Conservation (phyloP, 345 rosid species). For the Citrus trifoliata region DNA sequence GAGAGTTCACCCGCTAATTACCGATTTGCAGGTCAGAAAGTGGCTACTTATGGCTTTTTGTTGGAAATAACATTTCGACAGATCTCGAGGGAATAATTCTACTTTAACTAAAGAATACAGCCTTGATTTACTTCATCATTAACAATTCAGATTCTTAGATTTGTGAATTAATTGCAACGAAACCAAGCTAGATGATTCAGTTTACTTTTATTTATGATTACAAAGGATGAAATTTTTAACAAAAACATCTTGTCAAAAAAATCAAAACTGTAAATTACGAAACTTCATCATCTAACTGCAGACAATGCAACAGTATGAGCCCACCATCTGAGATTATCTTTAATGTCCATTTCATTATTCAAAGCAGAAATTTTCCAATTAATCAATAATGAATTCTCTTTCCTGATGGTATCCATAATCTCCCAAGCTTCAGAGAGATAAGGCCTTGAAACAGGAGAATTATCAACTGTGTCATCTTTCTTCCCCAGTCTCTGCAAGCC, state of each 20-base stretch:
- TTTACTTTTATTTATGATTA: background rate
- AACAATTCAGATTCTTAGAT: background rate
- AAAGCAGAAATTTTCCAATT: slow-evolving; percentile 58
- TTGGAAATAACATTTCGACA: no score
- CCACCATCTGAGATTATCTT: slow-evolving; percentile 64
- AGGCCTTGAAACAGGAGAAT: slow-evolving; percentile 45
- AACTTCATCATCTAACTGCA: slow-evolving; percentile 37
- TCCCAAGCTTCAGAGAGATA: slow-evolving; percentile 94
- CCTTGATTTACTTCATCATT: background rate
- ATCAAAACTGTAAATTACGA: background rate
- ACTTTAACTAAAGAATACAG: background rate
- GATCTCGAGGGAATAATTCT: no score
- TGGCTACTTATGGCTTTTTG: no score
- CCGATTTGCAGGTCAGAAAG: no score
- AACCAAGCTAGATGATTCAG: background rate
- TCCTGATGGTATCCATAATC: slow-evolving; percentile 30
- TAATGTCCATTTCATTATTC: slow-evolving; percentile 53
- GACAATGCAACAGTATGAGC: slow-evolving; percentile 72
- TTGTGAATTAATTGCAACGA: background rate
- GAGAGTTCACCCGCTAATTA: no score
- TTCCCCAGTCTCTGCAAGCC: slow-evolving; percentile 60
- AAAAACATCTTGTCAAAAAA: background rate
- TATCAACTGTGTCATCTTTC: slow-evolving; percentile 26
- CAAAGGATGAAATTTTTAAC: background rate
- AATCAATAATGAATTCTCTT: slow-evolving; percentile 38